Conservation (phyloP, 495 filamentous ascomycete genomes). For the Stereocaulon alpinum region DNA sequence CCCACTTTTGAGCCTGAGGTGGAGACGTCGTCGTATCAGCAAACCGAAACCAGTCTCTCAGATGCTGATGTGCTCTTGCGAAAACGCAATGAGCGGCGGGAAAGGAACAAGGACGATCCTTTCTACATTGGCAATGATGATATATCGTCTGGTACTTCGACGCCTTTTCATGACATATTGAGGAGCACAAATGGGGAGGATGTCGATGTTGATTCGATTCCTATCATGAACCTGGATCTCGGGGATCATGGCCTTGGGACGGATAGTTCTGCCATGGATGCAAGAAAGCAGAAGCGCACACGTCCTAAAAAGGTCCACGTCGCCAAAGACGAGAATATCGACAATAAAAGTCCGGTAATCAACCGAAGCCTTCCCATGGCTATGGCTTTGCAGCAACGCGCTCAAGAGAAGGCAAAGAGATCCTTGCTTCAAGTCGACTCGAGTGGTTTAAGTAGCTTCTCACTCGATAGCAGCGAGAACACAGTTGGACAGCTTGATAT, state of each 20-base stretch:
- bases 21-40: constrained; percentile 54
- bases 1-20: constrained; percentile 35
- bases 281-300: constrained; percentile 19
- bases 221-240: constrained; percentile 82
- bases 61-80: constrained; percentile 53
- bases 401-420: constrained; percentile 33
- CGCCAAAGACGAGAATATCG: constrained; percentile 48
- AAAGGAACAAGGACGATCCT: constrained; percentile 82
- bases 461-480: constrained; percentile 43
- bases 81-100: constrained; percentile 56
- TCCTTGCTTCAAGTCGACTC: constrained; percentile 74
- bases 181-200: constrained; percentile 57
- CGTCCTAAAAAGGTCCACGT: constrained; percentile 45
- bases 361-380: neutral
- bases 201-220: constrained; percentile 85
- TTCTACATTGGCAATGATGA: constrained; percentile 72
- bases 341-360: constrained; percentile 19
- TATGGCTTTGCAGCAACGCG: neutral
- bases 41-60: constrained; percentile 47
- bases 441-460: constrained; percentile 58
- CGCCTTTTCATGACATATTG: constrained; percentile 62
- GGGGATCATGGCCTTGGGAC: constrained; percentile 32
- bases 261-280: constrained; percentile 12
- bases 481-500: constrained; percentile 31
- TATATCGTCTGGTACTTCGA: constrained; percentile 42